Evolutionary conservation across 2,329 filamentous ascomycete genomes (phyloP).

Genomic region (Myriosclerotinia duriaeana): DNA sequence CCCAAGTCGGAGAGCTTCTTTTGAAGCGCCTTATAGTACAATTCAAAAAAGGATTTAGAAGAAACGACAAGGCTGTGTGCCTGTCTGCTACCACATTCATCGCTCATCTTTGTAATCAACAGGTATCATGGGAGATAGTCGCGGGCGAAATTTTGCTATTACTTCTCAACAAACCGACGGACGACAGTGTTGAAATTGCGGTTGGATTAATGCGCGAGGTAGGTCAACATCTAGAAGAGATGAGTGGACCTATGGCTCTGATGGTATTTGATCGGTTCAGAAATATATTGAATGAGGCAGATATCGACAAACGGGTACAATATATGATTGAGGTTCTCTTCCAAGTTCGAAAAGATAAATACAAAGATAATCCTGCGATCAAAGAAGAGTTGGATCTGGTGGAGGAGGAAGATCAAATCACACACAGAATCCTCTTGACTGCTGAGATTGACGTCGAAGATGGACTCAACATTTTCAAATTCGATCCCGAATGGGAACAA

Average conservation of each 20-base stretch:
- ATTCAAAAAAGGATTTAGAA: conserved; percentile 91
- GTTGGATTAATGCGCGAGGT: conserved; percentile 91
- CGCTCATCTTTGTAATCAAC: conserved; percentile 92
- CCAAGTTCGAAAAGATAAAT: conserved; percentile 92
- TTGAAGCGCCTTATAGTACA: conserved; percentile 83
- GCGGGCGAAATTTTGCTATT: conserved; percentile 89
- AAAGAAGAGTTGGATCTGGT: conserved; percentile 93
- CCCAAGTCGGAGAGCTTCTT: conserved; percentile 88
- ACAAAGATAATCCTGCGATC: conserved; percentile 89
- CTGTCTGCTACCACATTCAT: conserved; percentile 91
- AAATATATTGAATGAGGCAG: conserved; percentile 91
- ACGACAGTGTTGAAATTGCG: conserved; percentile 96
- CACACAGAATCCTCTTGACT: conserved; percentile 79
- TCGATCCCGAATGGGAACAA: conserved; percentile 83
- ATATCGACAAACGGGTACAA: conserved; percentile 97
- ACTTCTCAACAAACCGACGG: conserved; percentile 91
- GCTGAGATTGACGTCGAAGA: conserved; percentile 85
- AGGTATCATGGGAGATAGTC: conserved; percentile 91
- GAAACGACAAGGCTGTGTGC: conserved; percentile 96
- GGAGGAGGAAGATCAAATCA: conserved; percentile 97
- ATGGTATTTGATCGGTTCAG: conserved; percentile 95
- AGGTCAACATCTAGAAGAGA: conserved; percentile 90
- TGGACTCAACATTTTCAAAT: conserved; percentile 92
- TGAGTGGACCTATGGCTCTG: conserved; percentile 84
- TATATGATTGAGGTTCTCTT: conserved; percentile 99